Evolutionary conservation across 169 alveolate species (phyloP), one percentile per base, ranked within the genome.

Genomic region (Pseudocohnilembus persalinus): DNA sequence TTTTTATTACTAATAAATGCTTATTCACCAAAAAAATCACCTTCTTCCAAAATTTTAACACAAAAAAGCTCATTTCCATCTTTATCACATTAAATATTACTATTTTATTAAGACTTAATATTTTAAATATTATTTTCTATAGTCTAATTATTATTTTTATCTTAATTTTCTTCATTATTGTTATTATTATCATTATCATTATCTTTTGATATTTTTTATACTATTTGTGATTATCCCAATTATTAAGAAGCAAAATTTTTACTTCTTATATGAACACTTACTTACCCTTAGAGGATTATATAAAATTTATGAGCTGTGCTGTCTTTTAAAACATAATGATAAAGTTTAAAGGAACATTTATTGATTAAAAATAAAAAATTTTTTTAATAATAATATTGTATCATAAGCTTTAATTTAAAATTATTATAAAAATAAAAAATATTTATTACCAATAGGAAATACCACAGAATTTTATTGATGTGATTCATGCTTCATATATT

Each of bases 1-100:
- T 94, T 93, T 31, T 82, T 89, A 65, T 88, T 83, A 31, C 77
- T 83, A 24, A 94, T 85, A 33, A 92, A 85, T n/a, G 96, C 95
- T 68, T 86, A 74, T 81, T 94, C 97, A 63, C 97, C 97, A 87
- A 94, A 94, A 31, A 85, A 31, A 35, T 79, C 87, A 0, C 95
- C 95, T 68, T 64, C 34, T 28, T 63, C 29, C 74, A 89, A 73
- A 27, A 29, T 72, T 29, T 76, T 77, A 29, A 85, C 84, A 33
- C 77, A 30, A 0, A 74, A 35, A 30, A 84, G 32, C 64, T 34
- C 76, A 31, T 74, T n/a, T n/a, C n/a, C n/a, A n/a, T n/a, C n/a
- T n/a, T n/a, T n/a, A n/a, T n/a, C n/a, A n/a, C n/a, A n/a, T n/a
- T n/a, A n/a, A n/a, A n/a, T n/a, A n/a, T n/a, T n/a, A n/a, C n/a